Base-by-base conservation (phyloP, 352 stramenopile genomes). In the Phytophthora sp. region DNA sequence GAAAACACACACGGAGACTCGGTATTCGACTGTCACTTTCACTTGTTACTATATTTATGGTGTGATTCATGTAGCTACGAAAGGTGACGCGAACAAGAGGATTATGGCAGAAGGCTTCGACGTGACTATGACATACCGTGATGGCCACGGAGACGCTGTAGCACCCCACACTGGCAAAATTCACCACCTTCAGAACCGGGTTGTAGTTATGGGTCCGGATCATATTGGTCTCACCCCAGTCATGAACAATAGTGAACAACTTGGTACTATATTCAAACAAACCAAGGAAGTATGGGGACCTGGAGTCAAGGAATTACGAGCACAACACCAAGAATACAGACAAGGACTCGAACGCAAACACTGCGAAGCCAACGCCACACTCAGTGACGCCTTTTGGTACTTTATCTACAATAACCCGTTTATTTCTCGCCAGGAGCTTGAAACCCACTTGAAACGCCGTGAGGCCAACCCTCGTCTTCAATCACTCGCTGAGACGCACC, bases 91-190 rank as follows among this genome's bases (percentile, higher is more conserved):
- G 0, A 59, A 23, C 0, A 63, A 62, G 3, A 26, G 69, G 2
- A 63, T 82, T n/a, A 84, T 84, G 73, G 65, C 73, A 0, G 69
- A 74, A 26, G 75, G 78, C 0, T 87, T 87, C 66, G 55, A 73
- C 20, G 66, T 82, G n/a, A 64, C 15, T 16, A 81, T 87, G 66
- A 77, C 62, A 0, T 79, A 82, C 20, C 59, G 38, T 1, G 77
- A 86, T 20, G 77, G 77, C 9, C 49, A 59, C 18, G 78, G 75
- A 36, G 67, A 77, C n/a, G 76, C 66, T 0, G 26, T 73, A 6
- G 66, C 66, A 1, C 70, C 70, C 0, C 54, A 77, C 39, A 84
- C 77, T 1, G 63, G 67, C 6, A 59, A 76, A 65, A 56, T 63
- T 12, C 65, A 82, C 35, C 63, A 71, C 9, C 49, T 71, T 9